Conservation (phyloP, 192 early-diverging fungal species). For the Phlyctochytrium bullatum region DNA sequence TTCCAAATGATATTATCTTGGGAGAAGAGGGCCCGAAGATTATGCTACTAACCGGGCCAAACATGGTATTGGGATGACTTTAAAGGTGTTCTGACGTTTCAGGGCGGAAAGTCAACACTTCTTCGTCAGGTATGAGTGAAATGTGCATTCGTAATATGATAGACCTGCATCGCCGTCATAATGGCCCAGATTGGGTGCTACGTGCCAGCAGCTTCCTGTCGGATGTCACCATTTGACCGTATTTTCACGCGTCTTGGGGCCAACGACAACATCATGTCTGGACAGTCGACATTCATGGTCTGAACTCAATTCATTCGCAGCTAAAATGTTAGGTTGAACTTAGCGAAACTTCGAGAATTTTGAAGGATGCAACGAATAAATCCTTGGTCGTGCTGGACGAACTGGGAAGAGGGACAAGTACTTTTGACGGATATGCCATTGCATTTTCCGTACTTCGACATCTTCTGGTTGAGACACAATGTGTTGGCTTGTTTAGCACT, state of each 20-base stretch:
- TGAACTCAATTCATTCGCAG: constrained; percentile 28
- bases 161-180: constrained; percentile 89
- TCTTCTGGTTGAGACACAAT: constrained; percentile 75
- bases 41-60: constrained; percentile 96
- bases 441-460: constrained; percentile 88
- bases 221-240: constrained; percentile 80
- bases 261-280: constrained; percentile 92
- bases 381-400: constrained; percentile 97
- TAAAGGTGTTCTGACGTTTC: not conserved
- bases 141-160: not conserved
- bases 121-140: constrained; percentile 70
- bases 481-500: constrained; percentile 92
- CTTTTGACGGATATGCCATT: constrained; percentile 95
- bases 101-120: constrained; percentile 95
- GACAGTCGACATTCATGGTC: constrained; percentile 94
- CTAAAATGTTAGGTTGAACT: constrained; percentile 57
- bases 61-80: constrained; percentile 75
- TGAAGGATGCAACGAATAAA: constrained; percentile 83
- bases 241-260: constrained; percentile 97
- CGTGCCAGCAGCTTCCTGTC: constrained; percentile 78
- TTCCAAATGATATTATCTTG: constrained; percentile 91
- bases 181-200: constrained; percentile 96
- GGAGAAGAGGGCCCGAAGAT: constrained; percentile 66
- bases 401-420: constrained; percentile 94
- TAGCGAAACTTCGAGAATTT: constrained; percentile 87